Base-by-base conservation (phyloP, 2,329 filamentous ascomycete genomes). In the Aspergillus ruber region DNA sequence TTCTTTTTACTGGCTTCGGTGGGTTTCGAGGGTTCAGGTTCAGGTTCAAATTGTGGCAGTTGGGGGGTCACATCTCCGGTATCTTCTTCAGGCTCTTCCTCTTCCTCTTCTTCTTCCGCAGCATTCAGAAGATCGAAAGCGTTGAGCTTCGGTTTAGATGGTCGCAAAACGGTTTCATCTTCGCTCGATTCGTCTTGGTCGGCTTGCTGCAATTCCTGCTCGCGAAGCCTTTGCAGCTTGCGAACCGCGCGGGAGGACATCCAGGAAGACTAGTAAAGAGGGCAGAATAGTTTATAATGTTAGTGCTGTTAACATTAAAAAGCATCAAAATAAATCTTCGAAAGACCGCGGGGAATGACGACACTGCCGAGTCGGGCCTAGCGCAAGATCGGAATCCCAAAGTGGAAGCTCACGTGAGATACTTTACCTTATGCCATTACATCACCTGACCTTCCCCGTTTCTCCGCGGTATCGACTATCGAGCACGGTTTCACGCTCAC, bases 201-300 rank as follows among this genome's bases (percentile, higher is more conserved):
- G 50, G 64, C 63, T 52, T 75, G 67, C 53, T 74, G 72, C 54
- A 76, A 72, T 59, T 76, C 75, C 62, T 79, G 75, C 60, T 82
- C 81, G 49, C 76, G 76, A 70, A 83, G 79, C 53, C 76, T 76
- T 61, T 84, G 81, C 47, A 82, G 74, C 61, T 82, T 82, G 21
- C 82, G 76, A 46, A 86, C 67, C n/a, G 82, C 82, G 54, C 83
- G 77, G 15, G 81, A 81, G 39, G 82, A 85, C 82, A 86, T 85
- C 38, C 47, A 58, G 56, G 46, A 38, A 27, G 2, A n/a, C n/a
- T n/a, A 6, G n/a, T n/a, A 29, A 43, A 32, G 25, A 17, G n/a
- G 25, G 4, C 25, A 43, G n/a, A 2, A 4, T 15, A 18, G 21
- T 41, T 21, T 23, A 41, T 36, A 8, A 17, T 36, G 13, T 18